Evolutionary conservation across 225 moss, liverwort and hornwort genomes (phyloP).

Genomic region (Antitrichia curtipendula): DNA sequence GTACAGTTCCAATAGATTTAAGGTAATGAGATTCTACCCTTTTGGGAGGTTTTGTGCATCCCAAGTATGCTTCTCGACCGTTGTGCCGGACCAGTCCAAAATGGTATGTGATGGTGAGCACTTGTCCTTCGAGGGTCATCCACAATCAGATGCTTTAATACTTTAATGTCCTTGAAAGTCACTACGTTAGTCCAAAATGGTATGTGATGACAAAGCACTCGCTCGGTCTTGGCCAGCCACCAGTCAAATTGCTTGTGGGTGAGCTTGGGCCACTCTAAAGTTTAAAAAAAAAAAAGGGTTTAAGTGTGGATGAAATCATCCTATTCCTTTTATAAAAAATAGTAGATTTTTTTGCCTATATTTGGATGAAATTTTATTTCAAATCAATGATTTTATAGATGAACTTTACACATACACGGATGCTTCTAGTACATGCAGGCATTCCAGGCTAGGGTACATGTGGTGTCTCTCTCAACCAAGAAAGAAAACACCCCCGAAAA

Average conservation of each 20-base stretch:
- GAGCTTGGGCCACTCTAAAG: no score
- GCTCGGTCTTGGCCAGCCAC: no score
- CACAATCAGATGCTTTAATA: background rate
- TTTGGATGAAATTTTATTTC: background rate
- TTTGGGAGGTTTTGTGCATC: background rate
- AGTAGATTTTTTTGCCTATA: background rate
- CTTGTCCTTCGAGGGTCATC: background rate
- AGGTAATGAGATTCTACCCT: background rate
- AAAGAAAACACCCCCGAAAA: fast-evolving
- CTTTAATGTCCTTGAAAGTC: background rate
- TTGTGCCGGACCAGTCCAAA: background rate
- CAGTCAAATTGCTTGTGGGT: background rate
- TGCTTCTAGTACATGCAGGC: background rate
- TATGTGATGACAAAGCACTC: background rate
- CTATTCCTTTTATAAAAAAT: background rate
- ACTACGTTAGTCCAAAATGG: background rate
- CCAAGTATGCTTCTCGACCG: background rate
- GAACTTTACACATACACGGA: fast-evolving
- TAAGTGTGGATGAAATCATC: background rate
- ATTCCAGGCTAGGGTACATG: background rate
- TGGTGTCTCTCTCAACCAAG: background rate
- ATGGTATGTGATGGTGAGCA: background rate
- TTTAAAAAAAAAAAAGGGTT: no score
- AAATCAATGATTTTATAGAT: background rate
- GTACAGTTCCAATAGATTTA: no score